A percentile compares a stretch with the other conserved stretches of the same genome.
Conservation (phyloP, 2,329 filamentous ascomycete species). For the Phyllosticta citriasiana region DNA sequence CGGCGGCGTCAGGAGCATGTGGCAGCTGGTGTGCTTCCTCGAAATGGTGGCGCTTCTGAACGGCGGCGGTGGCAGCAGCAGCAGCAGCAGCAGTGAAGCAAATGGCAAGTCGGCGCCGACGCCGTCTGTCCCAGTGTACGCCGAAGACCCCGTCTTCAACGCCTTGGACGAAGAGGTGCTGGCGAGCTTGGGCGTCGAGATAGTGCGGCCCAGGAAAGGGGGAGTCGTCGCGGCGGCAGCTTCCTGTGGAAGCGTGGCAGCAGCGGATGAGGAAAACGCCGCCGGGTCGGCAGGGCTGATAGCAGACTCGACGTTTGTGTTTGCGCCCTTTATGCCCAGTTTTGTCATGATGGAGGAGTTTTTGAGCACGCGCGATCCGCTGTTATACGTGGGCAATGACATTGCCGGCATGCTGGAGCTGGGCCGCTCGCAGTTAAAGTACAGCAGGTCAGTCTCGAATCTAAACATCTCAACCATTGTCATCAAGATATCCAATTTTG, state of each 20-base stretch:
- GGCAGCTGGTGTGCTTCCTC: slow-evolving; percentile 29
- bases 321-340: slow-evolving; percentile 29
- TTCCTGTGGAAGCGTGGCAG: neutral
- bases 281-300: slow-evolving; percentile 13
- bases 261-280: neutral
- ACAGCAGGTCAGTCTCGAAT: neutral
- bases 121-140: slow-evolving; percentile 15
- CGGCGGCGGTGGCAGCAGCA: slow-evolving; percentile 1
- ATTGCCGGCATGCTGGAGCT: slow-evolving; percentile 17
- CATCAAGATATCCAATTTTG: neutral
- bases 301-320: slow-evolving; percentile 19
- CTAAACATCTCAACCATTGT: neutral
- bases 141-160: slow-evolving; percentile 28
- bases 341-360: slow-evolving; percentile 23
- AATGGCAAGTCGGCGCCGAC: neutral
- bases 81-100: no score
- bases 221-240: slow-evolving; percentile 12
- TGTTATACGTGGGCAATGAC: slow-evolving; percentile 27
- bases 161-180: slow-evolving; percentile 23
- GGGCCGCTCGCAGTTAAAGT: slow-evolving; percentile 2
- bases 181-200: slow-evolving; percentile 15
- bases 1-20: slow-evolving; percentile 15
- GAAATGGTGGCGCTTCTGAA: slow-evolving; percentile 14
- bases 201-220: slow-evolving; percentile 6
- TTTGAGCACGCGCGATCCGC: slow-evolving; percentile 20